These are phyloP conservation scores for Nothophoma quercina DNA, from an alignment of 2,329 filamentous ascomycete species.

Conservation along the genomic window DNA sequence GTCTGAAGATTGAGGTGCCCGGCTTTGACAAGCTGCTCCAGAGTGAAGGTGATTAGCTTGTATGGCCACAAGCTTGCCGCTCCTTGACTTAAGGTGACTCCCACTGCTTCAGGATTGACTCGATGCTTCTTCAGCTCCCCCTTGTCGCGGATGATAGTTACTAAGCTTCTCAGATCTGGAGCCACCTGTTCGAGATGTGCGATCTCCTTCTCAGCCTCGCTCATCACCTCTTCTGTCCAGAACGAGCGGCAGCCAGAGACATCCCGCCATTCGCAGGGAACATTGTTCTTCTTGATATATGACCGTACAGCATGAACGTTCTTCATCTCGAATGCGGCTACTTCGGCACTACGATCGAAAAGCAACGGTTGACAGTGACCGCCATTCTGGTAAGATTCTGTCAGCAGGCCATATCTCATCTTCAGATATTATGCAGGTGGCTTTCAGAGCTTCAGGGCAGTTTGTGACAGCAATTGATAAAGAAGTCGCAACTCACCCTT, in stretches of 20 bases:
- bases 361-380: conserved; percentile 77
- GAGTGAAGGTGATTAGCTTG: conserved; percentile 77
- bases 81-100: conserved; percentile 69
- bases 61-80: conserved; percentile 83
- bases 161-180: conserved; percentile 63
- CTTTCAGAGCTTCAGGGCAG: background rate
- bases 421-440: no score
- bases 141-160: conserved; percentile 51
- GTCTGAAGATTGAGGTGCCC: conserved; percentile 75
- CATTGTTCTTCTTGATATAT: conserved; percentile 63
- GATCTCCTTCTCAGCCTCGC: conserved; percentile 61
- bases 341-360: conserved; percentile 66
- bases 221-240: conserved; percentile 64
- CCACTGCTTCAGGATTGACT: conserved; percentile 57
- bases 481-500: conserved; percentile 60
- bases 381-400: conserved; percentile 52
- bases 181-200: conserved; percentile 58
- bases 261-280: conserved; percentile 74
- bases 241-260: conserved; percentile 71
- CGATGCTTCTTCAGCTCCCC: conserved; percentile 61
- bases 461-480: background rate
- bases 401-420: background rate
- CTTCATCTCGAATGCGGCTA: conserved; percentile 75
- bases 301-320: conserved; percentile 69
- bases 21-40: conserved; percentile 65